Evolutionary conservation across 495 filamentous ascomycete species (phyloP).

Genomic region (Xylaria telfairii): DNA sequence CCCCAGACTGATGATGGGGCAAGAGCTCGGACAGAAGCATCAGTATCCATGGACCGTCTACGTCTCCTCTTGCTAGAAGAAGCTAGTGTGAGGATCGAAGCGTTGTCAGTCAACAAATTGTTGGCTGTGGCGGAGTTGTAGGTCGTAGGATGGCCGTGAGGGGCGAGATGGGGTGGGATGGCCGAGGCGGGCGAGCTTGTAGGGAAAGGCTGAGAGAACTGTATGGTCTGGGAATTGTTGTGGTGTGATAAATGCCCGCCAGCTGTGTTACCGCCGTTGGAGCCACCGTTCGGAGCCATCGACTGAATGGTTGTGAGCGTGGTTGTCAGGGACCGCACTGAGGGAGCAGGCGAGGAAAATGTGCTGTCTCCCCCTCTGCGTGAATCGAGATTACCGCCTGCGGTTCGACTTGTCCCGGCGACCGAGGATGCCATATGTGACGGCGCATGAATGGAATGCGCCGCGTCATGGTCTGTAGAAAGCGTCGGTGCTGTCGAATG

Average conservation of each 20-base stretch:
- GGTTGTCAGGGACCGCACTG: constrained; percentile 88
- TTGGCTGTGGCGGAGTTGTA: constrained; percentile 91
- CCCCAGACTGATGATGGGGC: constrained; percentile 93
- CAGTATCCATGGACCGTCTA: constrained; percentile 89
- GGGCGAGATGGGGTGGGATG: constrained; percentile 77
- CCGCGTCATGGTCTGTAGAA: constrained; percentile 78
- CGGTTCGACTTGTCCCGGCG: constrained; percentile 68
- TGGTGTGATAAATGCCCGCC: constrained; percentile 53
- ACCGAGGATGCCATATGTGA: constrained; percentile 74
- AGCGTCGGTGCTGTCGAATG: constrained; percentile 75
- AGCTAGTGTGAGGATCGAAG: constrained; percentile 93
- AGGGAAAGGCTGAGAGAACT: constrained; percentile 93
- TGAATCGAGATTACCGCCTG: constrained; percentile 67
- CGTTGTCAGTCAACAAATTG: constrained; percentile 90
- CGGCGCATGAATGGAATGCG: constrained; percentile 74
- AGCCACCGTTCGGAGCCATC: constrained; percentile 68
- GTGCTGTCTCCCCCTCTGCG: constrained; percentile 80
- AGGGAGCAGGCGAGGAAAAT: constrained; percentile 93
- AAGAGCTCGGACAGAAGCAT: constrained; percentile 91
- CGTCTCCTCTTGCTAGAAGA: constrained; percentile 91
- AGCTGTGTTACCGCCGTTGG: constrained; percentile 45
- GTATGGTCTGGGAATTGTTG: constrained; percentile 61
- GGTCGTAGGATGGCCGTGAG: constrained; percentile 73
- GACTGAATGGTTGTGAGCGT: constrained; percentile 98
- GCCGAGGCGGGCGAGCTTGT: constrained; percentile 74